These are phyloP conservation scores for Leishmania braziliensis DNA, from an alignment of 208 protist species.

Conservation along the genomic window DNA sequence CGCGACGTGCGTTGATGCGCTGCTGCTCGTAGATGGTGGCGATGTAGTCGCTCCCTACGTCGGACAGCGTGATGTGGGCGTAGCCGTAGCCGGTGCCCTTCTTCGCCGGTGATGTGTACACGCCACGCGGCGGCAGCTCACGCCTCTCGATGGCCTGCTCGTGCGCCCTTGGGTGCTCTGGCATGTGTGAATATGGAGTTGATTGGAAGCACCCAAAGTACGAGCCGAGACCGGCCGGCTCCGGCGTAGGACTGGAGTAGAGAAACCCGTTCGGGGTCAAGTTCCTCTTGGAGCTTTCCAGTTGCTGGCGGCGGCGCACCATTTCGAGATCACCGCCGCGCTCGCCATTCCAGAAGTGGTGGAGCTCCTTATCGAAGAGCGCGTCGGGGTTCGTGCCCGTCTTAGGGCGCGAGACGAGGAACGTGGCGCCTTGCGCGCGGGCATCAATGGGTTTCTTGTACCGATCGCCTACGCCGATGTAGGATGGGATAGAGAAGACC, in stretches of 20 bases:
- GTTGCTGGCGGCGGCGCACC: constrained; percentile 46
- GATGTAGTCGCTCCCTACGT: constrained; percentile 80
- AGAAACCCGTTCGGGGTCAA: constrained; percentile 83
- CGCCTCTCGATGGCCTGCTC: constrained; percentile 34
- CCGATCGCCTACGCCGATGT: constrained; percentile 74
- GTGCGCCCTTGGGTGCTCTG: constrained; percentile 51
- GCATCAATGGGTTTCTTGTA: constrained; percentile 65
- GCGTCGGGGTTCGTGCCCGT: constrained; percentile 84
- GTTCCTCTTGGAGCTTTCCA: constrained; percentile 69
- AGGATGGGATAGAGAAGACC: constrained; percentile 92
- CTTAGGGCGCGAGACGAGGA: constrained; percentile 73
- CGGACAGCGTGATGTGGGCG: constrained; percentile 50
- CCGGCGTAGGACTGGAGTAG: constrained; percentile 47
- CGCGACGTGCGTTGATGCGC: constrained; percentile 55
- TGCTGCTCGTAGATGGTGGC: constrained; percentile 82
- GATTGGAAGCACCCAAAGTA: constrained; percentile 85
- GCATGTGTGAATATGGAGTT: constrained; percentile 59
- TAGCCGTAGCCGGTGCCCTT: constrained; percentile 78
- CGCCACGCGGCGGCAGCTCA: constrained; percentile 51
- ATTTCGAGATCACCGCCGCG: constrained; percentile 67
- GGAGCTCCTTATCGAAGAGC: constrained; percentile 80
- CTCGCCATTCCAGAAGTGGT: constrained; percentile 89
- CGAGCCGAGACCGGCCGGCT: constrained; percentile 70
- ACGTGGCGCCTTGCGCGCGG: constrained; percentile 65
- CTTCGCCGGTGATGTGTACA: constrained; percentile 79